Evolutionary conservation across 345 rosid genomes (phyloP).

Genomic region (Balakata baccata): DNA sequence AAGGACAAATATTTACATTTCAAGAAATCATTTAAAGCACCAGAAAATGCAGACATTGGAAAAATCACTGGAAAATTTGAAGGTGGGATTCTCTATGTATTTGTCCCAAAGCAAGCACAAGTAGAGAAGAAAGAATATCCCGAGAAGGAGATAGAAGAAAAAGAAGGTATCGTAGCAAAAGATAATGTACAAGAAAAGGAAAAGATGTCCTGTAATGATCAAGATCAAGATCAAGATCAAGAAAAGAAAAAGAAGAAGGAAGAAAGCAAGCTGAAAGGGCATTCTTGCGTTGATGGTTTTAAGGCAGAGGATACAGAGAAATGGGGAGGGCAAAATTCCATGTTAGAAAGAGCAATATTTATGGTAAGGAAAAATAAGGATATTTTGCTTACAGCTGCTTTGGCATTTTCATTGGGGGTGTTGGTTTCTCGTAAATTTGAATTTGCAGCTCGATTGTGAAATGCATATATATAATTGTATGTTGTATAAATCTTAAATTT

Average conservation of each 20-base stretch:
- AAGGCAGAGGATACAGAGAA: slow-evolving; percentile 17
- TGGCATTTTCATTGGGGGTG: slow-evolving; percentile 45
- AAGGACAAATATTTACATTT: slow-evolving; percentile 28
- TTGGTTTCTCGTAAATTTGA: slow-evolving; percentile 22
- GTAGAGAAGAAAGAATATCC: neutral
- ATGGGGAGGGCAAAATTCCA: slow-evolving; percentile 12
- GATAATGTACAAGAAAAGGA: neutral
- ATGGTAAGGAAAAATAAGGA: slow-evolving; percentile 28
- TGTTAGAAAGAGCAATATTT: slow-evolving; percentile 18
- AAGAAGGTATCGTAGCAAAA: neutral
- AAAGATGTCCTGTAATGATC: neutral
- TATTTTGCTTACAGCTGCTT: slow-evolving; percentile 27
- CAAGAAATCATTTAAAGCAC: slow-evolving; percentile 31
- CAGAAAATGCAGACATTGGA: slow-evolving; percentile 31
- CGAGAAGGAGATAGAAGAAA: neutral
- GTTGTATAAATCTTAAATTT: too few relatives aligned
- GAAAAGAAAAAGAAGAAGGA: neutral
- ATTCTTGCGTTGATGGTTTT: neutral
- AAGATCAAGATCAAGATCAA: neutral
- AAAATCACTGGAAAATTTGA: slow-evolving; percentile 30
- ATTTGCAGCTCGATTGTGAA: neutral
- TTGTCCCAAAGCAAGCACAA: slow-evolving; percentile 32
- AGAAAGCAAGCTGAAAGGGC: neutral
- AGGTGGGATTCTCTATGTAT: slow-evolving; percentile 38
- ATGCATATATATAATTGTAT: too few relatives aligned